Conservation (phyloP, 2,329 filamentous ascomycete genomes). For the Pseudocercospora fijiensis region DNA sequence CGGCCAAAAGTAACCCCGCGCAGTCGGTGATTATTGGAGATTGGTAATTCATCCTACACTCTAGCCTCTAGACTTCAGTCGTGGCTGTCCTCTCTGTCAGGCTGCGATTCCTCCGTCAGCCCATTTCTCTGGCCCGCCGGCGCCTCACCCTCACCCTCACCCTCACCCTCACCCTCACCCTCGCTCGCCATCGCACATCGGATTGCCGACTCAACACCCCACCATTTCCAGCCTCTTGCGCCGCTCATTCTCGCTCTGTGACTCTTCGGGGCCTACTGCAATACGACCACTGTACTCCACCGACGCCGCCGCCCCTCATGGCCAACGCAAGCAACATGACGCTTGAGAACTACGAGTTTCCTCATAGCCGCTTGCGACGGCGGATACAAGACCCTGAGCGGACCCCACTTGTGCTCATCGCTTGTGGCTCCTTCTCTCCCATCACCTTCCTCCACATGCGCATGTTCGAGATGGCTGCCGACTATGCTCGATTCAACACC, state of each 20-base stretch:
- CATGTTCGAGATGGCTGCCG: slow-evolving; percentile 85
- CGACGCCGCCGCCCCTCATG: slow-evolving; percentile 20
- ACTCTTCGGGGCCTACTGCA: slow-evolving; percentile 17
- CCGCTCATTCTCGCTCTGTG: not conserved
- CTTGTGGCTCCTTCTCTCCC: slow-evolving; percentile 58
- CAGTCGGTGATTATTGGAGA: slow-evolving; percentile 13
- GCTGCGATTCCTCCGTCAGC: not conserved
- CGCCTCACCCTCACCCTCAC: not conserved
- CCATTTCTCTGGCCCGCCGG: not conserved
- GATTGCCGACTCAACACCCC: not conserved
- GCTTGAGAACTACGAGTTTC: slow-evolving; percentile 59
- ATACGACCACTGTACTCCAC: slow-evolving; percentile 13
- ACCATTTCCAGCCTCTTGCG: not conserved
- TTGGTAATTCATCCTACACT: slow-evolving; percentile 14
- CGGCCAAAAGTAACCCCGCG: not conserved
- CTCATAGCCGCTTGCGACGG: slow-evolving; percentile 58
- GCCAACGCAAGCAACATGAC: slow-evolving; percentile 35
- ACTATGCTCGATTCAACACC: slow-evolving; percentile 72
- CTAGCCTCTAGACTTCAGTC: not conserved
- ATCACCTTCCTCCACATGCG: slow-evolving; percentile 68
- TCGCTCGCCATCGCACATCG: not conserved
- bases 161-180: not conserved
- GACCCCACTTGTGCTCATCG: slow-evolving; percentile 66
- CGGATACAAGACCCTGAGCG: slow-evolving; percentile 56
- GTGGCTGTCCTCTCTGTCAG: not conserved